phyloP scores from a whole-genome alignment of 176 grass and related monocot genomes.

The Bolboschoenus planiculmis region DNA sequence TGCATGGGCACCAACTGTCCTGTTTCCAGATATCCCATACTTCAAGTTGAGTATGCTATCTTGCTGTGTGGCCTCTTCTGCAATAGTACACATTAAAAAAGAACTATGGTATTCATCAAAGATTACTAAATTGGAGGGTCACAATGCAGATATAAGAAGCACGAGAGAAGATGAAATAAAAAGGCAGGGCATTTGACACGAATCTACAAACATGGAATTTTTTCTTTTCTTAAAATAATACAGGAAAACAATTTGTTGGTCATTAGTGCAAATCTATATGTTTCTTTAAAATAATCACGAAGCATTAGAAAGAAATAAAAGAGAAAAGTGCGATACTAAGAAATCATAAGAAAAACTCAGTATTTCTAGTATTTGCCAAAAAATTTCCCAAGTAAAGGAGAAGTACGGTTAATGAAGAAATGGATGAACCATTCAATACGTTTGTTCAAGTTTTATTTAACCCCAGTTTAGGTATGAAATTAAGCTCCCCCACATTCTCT shows the following conservation, averaged over 20 bases:
- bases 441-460: not conserved
- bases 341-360: not conserved
- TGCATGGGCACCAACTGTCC: slow-evolving; percentile 73
- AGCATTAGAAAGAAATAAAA: not conserved
- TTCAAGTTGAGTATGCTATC: slow-evolving; percentile 82
- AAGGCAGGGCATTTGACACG: not conserved
- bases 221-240: not conserved
- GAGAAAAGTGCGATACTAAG: not conserved
- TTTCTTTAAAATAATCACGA: too few species aligned
- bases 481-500: not conserved
- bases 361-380: not conserved
- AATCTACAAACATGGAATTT: not conserved
- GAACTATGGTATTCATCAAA: not conserved
- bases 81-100: slow-evolving; percentile 17
- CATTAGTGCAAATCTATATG: too few species aligned
- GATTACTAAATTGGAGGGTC: not conserved
- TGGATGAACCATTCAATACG: not conserved
- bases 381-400: not conserved
- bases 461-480: not conserved
- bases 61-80: slow-evolving; percentile 48
- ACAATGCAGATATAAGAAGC: not conserved
- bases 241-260: not conserved
- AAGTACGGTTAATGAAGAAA: not conserved
- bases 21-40: slow-evolving; percentile 69
- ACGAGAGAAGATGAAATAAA: slow-evolving; percentile 9